A percentile compares a stretch with the other conserved stretches of the same genome.
phyloP scores from a whole-genome alignment of 352 stramenopile genomes.

The Globisporangium uncinulatum region DNA sequence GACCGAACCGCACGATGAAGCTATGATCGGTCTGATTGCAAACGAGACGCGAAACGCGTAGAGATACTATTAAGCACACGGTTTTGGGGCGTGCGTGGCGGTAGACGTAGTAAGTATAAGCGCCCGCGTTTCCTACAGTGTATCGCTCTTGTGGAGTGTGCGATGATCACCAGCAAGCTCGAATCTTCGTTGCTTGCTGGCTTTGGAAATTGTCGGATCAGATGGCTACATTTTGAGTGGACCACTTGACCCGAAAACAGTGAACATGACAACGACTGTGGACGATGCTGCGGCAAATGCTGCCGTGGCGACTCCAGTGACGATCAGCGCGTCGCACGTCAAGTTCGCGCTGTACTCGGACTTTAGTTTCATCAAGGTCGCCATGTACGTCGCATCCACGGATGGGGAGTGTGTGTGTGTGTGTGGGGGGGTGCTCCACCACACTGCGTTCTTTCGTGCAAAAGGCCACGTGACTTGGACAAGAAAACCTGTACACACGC shows the following conservation, averaged over 20 bases:
- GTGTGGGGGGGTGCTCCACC: too few relatives aligned
- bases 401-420: background rate
- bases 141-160: too few relatives aligned
- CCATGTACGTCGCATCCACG: constrained; percentile 39
- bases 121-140: background rate
- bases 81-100: background rate
- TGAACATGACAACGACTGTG: background rate
- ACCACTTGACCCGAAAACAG: too few relatives aligned
- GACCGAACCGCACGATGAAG: constrained; percentile 12
- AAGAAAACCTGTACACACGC: too few relatives aligned
- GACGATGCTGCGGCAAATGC: background rate
- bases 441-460: too few relatives aligned
- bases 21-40: constrained; percentile 4
- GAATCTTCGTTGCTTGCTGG: too few relatives aligned
- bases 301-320: background rate
- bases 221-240: background rate
- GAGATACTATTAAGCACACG: too few relatives aligned
- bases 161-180: too few relatives aligned
- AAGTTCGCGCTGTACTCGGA: constrained; percentile 63
- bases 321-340: constrained; percentile 53
- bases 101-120: background rate
- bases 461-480: background rate
- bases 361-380: constrained; percentile 54
- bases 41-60: background rate
- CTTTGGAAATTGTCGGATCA: background rate